phyloP scores from a whole-genome alignment of 2,329 filamentous ascomycete species.

The Colletotrichum tropicicola region DNA sequence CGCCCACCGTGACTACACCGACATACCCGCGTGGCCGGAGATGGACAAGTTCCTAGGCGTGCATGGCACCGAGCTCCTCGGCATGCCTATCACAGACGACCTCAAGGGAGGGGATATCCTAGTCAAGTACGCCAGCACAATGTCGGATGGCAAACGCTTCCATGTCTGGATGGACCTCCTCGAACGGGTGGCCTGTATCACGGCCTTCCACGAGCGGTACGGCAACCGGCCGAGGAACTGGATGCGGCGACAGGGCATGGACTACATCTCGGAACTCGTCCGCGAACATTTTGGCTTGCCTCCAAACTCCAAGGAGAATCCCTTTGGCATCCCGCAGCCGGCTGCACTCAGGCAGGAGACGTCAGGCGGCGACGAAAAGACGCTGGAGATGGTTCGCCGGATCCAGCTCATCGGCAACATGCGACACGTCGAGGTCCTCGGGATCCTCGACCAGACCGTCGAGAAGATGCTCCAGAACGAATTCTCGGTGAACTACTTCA shows the following conservation, averaged over 20 bases:
- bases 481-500: conserved; percentile 2
- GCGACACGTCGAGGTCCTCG: background rate
- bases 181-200: background rate
- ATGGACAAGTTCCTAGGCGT: background rate
- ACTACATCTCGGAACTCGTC: background rate
- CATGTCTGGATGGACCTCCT: background rate
- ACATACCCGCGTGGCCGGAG: background rate
- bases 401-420: background rate
- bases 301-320: background rate
- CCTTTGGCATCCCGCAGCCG: background rate
- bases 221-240: background rate
- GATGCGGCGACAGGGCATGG: background rate
- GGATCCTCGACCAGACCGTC: background rate
- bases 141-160: background rate
- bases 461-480: background rate
- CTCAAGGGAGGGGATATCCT: background rate
- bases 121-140: background rate
- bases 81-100: background rate
- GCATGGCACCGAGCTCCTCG: background rate
- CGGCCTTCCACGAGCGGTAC: background rate
- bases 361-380: background rate
- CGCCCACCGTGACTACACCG: background rate
- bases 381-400: background rate
- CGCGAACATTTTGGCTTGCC: background rate
- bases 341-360: background rate